Conservation (phyloP, 2,329 filamentous ascomycete genomes). For the Alternaria angustiovoidea region DNA sequence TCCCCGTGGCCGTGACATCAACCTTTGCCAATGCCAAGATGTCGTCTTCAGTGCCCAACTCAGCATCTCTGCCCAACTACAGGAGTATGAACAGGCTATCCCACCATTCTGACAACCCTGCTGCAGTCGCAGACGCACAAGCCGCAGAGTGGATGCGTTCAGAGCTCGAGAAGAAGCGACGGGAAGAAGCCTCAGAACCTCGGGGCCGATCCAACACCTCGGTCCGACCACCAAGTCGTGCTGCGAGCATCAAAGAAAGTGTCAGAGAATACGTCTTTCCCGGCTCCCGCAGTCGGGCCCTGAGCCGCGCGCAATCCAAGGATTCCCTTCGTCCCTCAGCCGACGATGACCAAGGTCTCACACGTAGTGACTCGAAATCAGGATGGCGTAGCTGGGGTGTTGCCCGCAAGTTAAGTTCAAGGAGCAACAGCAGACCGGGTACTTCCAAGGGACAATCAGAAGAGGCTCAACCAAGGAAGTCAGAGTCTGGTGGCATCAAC, state of each 20-base stretch:
- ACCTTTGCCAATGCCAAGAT: slow-evolving; percentile 50
- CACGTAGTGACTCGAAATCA: slow-evolving; percentile 35
- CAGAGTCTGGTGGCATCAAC: slow-evolving; percentile 43
- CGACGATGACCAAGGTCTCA: slow-evolving; percentile 24
- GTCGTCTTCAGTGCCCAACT: slow-evolving; percentile 54
- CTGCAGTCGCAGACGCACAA: slow-evolving; percentile 50
- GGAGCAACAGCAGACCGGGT: slow-evolving; percentile 42
- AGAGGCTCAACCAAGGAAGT: slow-evolving; percentile 38
- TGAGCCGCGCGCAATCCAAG: slow-evolving; percentile 47
- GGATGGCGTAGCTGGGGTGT: slow-evolving; percentile 53
- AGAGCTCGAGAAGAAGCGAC: slow-evolving; percentile 54
- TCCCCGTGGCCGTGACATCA: slow-evolving; percentile 54
- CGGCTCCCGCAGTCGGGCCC: slow-evolving; percentile 32
- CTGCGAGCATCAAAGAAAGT: slow-evolving; percentile 49
- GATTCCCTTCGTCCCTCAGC: slow-evolving; percentile 38
- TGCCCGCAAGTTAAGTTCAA: slow-evolving; percentile 44
- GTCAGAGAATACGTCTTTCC: slow-evolving; percentile 56
- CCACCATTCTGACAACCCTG: slow-evolving; percentile 44
- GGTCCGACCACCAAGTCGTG: slow-evolving; percentile 46
- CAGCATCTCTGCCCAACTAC: slow-evolving; percentile 50
- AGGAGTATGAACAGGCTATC: slow-evolving; percentile 40
- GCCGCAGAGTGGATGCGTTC: slow-evolving; percentile 56
- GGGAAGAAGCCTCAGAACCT: slow-evolving; percentile 31
- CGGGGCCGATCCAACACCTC: slow-evolving; percentile 29
- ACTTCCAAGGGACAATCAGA: slow-evolving; percentile 39